Percentiles rank a stretch among this genome's conserved stretches.
Conservation (phyloP, 2,329 filamentous ascomycete species). For the Cordyceps fumosorosea region DNA sequence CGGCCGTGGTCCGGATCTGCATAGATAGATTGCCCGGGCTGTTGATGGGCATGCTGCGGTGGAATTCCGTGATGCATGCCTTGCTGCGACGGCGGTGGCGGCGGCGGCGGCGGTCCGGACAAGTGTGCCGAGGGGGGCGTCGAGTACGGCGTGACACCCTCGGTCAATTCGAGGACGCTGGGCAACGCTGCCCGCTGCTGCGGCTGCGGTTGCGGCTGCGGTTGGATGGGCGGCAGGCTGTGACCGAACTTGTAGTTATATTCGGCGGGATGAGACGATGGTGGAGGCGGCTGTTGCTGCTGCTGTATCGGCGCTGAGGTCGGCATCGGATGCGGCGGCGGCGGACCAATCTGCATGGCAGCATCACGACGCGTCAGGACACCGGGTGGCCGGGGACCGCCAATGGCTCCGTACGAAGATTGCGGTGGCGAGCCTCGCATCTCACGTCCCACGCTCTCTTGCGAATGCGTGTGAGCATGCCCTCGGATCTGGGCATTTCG, state of each 20-base stretch:
- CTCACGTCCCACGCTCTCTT: slow-evolving; percentile 39
- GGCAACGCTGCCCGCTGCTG: slow-evolving; percentile 46
- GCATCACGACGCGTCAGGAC: slow-evolving; percentile 9
- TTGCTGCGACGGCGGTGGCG: neutral
- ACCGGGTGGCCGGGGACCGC: slow-evolving; percentile 4
- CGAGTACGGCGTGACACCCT: slow-evolving; percentile 54
- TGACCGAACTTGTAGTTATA: slow-evolving; percentile 26
- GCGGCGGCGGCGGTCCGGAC: neutral
- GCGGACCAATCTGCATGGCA: slow-evolving; percentile 1
- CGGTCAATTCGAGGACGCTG: slow-evolving; percentile 56
- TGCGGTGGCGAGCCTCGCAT: slow-evolving; percentile 35
- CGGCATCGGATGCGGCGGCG: slow-evolving; percentile 9
- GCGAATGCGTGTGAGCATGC: slow-evolving; percentile 39
- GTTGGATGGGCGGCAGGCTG: slow-evolving; percentile 48
- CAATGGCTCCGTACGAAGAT: slow-evolving; percentile 32
- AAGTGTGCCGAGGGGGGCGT: slow-evolving; percentile 31
- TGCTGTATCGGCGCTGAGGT: slow-evolving; percentile 18
- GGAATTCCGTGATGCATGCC: neutral
- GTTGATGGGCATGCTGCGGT: neutral
- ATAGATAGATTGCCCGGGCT: neutral
- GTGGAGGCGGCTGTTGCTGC: slow-evolving; percentile 18
- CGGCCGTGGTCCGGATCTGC: slow-evolving; percentile 1
- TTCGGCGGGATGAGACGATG: slow-evolving; percentile 29
- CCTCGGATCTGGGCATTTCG: slow-evolving; percentile 32
- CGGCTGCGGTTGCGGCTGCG: slow-evolving; percentile 27